These are phyloP conservation scores for Xylaria sp. DNA, from an alignment of 2,329 filamentous ascomycete genomes.

Conservation along the genomic window DNA sequence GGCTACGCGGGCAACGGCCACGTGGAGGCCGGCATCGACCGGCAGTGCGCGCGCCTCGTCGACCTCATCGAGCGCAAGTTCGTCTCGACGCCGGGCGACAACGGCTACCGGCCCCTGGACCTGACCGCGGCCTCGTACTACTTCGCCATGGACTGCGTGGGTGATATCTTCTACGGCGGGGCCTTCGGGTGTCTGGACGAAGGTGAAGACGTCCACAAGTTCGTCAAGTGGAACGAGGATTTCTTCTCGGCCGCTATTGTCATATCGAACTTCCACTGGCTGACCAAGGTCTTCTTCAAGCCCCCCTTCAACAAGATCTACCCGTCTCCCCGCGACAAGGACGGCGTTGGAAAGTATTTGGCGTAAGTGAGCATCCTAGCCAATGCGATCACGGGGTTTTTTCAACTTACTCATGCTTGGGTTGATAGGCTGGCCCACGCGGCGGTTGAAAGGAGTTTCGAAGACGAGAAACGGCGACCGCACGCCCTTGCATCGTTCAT, in stretches of 20 bases:
- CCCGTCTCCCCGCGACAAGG: slow-evolving; percentile 11
- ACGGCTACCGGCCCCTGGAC: slow-evolving; percentile 37
- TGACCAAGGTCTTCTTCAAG: slow-evolving; percentile 25
- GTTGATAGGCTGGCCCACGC: slow-evolving; percentile 9
- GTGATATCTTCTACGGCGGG: slow-evolving; percentile 44
- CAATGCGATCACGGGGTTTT: too few relatives aligned
- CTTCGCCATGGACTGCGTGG: slow-evolving; percentile 50
- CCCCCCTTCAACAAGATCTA: slow-evolving; percentile 23
- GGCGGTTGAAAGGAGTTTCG: slow-evolving; percentile 12
- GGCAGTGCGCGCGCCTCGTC: slow-evolving; percentile 33
- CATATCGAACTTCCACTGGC: slow-evolving; percentile 28
- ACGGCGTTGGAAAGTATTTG: slow-evolving; percentile 25
- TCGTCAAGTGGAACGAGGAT: slow-evolving; percentile 38
- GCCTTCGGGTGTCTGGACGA: slow-evolving; percentile 46
- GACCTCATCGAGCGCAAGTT: slow-evolving; percentile 44
- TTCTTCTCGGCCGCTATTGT: slow-evolving; percentile 31
- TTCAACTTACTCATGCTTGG: slow-evolving; percentile 1
- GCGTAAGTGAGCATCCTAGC: too few relatives aligned
- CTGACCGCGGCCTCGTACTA: slow-evolving; percentile 42
- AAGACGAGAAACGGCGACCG: neutral
- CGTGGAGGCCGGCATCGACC: slow-evolving; percentile 18
- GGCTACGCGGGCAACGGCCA: slow-evolving; percentile 14
- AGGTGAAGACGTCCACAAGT: slow-evolving; percentile 42
- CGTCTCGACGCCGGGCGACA: slow-evolving; percentile 30
- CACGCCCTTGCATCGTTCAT: slow-evolving; percentile 19